Evolutionary conservation across 2,329 filamentous ascomycete species (phyloP).

Genomic region (Colletotrichum abscissum): DNA sequence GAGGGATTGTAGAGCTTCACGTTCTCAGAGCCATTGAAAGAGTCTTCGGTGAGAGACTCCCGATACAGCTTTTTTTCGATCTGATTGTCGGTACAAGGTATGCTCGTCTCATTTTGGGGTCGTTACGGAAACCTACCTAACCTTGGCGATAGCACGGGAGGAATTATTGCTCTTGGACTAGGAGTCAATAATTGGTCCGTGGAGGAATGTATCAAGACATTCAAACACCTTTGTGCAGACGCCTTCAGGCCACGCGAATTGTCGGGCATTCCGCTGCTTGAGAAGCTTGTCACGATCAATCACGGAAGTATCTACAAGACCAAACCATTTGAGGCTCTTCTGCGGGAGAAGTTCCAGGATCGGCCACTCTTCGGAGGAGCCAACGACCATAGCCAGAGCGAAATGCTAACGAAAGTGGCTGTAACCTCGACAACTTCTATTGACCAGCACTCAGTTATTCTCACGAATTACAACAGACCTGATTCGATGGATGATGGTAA

Average conservation of each 20-base stretch:
- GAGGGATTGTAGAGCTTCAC: neutral
- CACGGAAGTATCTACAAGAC: neutral
- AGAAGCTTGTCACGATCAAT: neutral
- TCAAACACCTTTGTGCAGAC: neutral
- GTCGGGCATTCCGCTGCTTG: neutral
- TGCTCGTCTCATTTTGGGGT: neutral
- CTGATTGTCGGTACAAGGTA: neutral
- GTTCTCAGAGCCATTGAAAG: neutral
- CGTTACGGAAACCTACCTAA: neutral
- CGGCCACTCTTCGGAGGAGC: neutral
- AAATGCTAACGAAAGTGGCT: neutral
- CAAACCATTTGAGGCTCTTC: neutral
- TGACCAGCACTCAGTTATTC: neutral
- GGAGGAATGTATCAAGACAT: neutral
- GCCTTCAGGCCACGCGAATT: neutral
- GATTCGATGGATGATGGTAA: neutral
- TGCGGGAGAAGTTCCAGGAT: neutral
- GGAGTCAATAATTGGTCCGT: neutral
- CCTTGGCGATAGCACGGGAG: neutral
- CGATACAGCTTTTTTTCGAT: neutral
- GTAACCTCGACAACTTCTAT: neutral
- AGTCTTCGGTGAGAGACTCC: neutral
- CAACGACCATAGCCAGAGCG: neutral
- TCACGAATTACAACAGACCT: neutral
- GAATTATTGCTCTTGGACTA: neutral